Base-by-base conservation (phyloP, 768 basidiomycete species). In the Podaxis sp. region DNA sequence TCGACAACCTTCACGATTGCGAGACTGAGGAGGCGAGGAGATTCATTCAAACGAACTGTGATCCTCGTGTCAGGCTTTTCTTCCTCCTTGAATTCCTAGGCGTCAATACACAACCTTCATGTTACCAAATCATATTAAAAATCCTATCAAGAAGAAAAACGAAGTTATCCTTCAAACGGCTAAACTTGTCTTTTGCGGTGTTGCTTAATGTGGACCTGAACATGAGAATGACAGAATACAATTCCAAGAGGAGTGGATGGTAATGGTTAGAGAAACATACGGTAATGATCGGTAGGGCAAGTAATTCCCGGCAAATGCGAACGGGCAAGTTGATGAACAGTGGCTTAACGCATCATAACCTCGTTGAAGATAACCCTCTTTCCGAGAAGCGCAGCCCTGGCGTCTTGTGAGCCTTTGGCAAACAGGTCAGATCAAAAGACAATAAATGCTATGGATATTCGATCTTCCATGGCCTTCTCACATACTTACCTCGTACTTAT, bases 231-330 rank as follows among this genome's bases (percentile, higher is more conserved):
- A 13, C 5, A 44, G 18, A 44, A n/a, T 18, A 38, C 35, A 13
- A 21, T 25, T 35, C 32, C 16, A 23, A 37, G 23, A 38, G 47
- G 25, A 38, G 50, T 25, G 18, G 36, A 37, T 50, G 35, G 25
- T 50, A 27, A 50, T 50, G 2, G n/a, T 28, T 50, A 38, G 27
- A 47, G 47, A 35, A 21, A 25, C 25, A n/a, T 38, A 32, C 38
- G 37, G 50, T 57, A 48, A 37, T 27, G 56, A 58, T 59, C 57
- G 48, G 52, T 51, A 36, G 36, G 27, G 57, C 52, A 11, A 42
- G 38, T 35, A 37, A 48, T 48, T 48, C 25, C 47, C 47, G 23
- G 47, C 18, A 23, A 48, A 6, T 48, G 25, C 21, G 11, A 23
- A 23, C 21, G 4, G 14, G 23, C 18, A 48, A 48, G 25, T 21